phyloP scores from a whole-genome alignment of 768 basidiomycete genomes.

The Macrocybe gigantea region DNA sequence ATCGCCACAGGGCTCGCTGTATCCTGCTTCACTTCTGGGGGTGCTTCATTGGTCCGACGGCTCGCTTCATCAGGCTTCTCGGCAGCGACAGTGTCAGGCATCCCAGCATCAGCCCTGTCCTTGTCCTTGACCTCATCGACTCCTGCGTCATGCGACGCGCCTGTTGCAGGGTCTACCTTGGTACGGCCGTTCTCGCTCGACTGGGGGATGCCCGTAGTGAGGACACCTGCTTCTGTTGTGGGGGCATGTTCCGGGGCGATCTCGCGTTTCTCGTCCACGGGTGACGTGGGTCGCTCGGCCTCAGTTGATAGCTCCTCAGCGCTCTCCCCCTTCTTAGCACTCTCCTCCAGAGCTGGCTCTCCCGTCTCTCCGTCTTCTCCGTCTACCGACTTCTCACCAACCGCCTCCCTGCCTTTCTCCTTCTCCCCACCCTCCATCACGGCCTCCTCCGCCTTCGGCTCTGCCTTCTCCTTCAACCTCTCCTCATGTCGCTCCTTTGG shows the following conservation, averaged over 20 bases:
- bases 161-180: background rate
- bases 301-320: background rate
- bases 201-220: no score
- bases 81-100: background rate
- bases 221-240: no score
- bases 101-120: no score
- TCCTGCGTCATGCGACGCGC: background rate
- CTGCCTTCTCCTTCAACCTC: background rate
- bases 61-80: background rate
- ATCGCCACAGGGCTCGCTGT: background rate
- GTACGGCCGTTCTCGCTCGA: no score
- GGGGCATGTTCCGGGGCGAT: no score
- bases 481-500: background rate
- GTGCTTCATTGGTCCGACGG: background rate
- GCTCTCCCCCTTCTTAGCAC: constrained; percentile 1
- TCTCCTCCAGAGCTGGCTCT: background rate
- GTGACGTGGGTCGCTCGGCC: background rate
- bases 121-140: constrained; percentile 8
- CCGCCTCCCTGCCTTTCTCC: constrained; percentile 6
- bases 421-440: constrained; percentile 1
- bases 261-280: background rate
- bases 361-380: constrained; percentile 2
- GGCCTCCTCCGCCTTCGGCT: constrained; percentile 2
- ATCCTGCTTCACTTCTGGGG: background rate
- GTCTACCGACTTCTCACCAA: background rate